Percentiles rank a stretch among this genome's conserved stretches.
These are phyloP conservation scores for Hibiscus mutabilis DNA, from an alignment of 345 rosid genomes.

Conservation along the genomic window DNA sequence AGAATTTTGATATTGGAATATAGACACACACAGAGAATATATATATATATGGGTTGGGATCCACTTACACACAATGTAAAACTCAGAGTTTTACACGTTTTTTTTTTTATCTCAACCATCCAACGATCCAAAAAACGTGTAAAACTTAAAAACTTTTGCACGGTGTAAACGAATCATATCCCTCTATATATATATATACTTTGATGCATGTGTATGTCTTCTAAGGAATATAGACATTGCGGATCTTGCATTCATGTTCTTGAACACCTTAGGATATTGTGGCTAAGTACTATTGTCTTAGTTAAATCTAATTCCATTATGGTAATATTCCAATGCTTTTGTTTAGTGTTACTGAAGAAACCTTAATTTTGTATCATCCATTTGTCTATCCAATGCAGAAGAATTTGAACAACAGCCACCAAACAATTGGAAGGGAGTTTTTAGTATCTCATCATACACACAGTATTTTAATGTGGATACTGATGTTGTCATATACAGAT, in stretches of 20 bases:
- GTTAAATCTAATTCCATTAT: not conserved
- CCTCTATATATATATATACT: too few relatives aligned
- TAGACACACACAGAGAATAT: too few relatives aligned
- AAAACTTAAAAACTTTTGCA: too few relatives aligned
- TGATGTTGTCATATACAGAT: slow-evolving; percentile 69
- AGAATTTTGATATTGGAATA: too few relatives aligned
- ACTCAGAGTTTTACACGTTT: too few relatives aligned
- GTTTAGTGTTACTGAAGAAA: not conserved
- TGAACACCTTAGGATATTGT: not conserved
- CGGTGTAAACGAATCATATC: too few relatives aligned
- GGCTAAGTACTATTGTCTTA: not conserved
- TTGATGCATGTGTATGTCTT: not conserved
- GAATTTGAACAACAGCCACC: slow-evolving; percentile 75
- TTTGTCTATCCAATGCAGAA: slow-evolving; percentile 35
- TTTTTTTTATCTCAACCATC: too few relatives aligned
- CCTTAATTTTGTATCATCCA: not conserved
- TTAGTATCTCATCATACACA: slow-evolving; percentile 68
- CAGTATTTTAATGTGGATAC: slow-evolving; percentile 92
- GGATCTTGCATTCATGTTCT: not conserved
- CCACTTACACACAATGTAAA: too few relatives aligned
- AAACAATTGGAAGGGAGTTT: slow-evolving; percentile 77
- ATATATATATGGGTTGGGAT: too few relatives aligned
- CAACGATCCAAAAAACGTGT: too few relatives aligned
- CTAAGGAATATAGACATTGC: not conserved
- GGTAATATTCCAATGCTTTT: not conserved